Evolutionary conservation across 2,329 filamentous ascomycete genomes (phyloP), one percentile per base, ranked within the genome.

Genomic region (Sphaceloma murrayae): DNA sequence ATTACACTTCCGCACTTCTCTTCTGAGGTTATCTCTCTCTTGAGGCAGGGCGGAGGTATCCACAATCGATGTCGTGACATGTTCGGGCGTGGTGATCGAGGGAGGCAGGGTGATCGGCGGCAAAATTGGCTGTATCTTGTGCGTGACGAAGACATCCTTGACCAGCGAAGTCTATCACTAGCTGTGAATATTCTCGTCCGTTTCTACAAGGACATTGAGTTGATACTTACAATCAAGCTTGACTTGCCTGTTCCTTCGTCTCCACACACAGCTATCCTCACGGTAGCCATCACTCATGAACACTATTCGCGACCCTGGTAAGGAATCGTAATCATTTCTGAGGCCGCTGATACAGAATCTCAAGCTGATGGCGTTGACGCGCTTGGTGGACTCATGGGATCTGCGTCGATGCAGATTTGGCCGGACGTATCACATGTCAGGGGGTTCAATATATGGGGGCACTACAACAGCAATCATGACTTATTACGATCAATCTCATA

Each of bases 181-280:
- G 14, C 13, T 27, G 22, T 22, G 19, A 22, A 14, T 16, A 16
- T 5, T 16, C 21, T 30, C 13, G 11, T 9, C 3, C 8, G 5
- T 7, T 30, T n/a, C n/a, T n/a, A n/a, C n/a, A n/a, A n/a, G 24
- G 9, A 26, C 2, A 29, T n/a, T 8, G 31, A 14, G 6, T 10
- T 21, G 26, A 40, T 18, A 32, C 46, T 39, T 7, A 57, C 61
- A 43, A 64, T 56, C 34, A 64, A 74, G 63, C 85, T 91, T 48
- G 84, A 91, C 67, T 94, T 94, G 56, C 87, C 87, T n/a, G 84
- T 87, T 56, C 84, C 84, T 67, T 96, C 89, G 63, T 98, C 91
- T 58, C 91, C 91, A 68, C 88, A 95, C 48, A 96, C 85, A 64
- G 87, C 94, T 58, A 96, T 88, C 52, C 91, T 84, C 49, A 96